phyloP scores from a whole-genome alignment of 805 yeast species.

The Hermanozyma aechmeae region DNA sequence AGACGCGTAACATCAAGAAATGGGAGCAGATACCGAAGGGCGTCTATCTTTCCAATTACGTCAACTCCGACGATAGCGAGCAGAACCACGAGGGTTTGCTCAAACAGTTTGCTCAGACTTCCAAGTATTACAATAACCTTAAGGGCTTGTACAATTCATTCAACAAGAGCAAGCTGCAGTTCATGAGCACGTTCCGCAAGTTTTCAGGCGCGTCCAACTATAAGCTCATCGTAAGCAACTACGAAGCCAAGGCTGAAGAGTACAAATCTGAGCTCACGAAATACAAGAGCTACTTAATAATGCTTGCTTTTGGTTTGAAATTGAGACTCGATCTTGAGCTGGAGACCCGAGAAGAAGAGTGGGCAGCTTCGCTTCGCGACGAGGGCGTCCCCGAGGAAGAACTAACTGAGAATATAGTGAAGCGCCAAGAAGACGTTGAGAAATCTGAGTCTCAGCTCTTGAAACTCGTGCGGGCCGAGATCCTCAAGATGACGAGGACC shows the following conservation, averaged over 20 bases:
- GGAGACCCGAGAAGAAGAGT: conserved; percentile 11
- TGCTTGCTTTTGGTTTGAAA: conserved; percentile 39
- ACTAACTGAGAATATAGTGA: conserved; percentile 2
- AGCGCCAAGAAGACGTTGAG: conserved; percentile 2
- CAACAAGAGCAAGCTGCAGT: conserved; percentile 17
- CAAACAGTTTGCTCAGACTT: conserved; percentile 34
- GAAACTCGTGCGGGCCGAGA: not conserved
- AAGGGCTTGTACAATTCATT: conserved; percentile 25
- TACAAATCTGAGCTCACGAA: conserved; percentile 36
- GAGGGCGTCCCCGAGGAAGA: conserved; percentile 3
- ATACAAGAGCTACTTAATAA: conserved; percentile 36
- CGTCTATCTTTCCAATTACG: conserved; percentile 28
- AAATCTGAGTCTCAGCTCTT: not conserved
- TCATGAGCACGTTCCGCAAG: conserved; percentile 19
- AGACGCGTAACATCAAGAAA: conserved; percentile 24
- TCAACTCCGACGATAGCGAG: conserved; percentile 8
- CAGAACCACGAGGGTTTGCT: conserved; percentile 28
- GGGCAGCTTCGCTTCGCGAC: not conserved
- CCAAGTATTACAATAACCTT: conserved; percentile 31
- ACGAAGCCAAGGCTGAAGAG: conserved; percentile 30
- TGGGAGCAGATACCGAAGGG: conserved; percentile 38
- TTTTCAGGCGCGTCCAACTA: conserved; percentile 23
- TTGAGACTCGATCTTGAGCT: conserved; percentile 34
- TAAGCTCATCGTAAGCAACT: conserved; percentile 27
- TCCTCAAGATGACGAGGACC: not conserved